phyloP scores from a whole-genome alignment of 345 rosid species.

The Luvunga scandens region DNA sequence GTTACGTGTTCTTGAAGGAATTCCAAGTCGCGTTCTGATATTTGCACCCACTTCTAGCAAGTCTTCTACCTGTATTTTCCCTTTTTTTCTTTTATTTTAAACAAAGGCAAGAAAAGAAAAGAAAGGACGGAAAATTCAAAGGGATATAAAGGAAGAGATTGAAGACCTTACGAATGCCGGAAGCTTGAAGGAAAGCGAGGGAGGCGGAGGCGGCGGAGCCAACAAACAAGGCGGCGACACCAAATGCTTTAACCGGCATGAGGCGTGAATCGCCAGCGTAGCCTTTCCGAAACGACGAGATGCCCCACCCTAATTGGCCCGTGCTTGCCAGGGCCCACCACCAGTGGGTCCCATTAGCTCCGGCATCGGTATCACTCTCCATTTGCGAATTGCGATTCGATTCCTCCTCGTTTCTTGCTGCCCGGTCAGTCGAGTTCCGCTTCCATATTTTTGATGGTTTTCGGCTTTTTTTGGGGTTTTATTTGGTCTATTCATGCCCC shows the following conservation, averaged over 20 bases:
- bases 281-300: constrained; percentile 36
- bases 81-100: no score
- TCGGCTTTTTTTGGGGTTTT: background rate
- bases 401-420: no score
- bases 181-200: constrained; percentile 34
- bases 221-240: constrained; percentile 41
- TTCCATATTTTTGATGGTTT: background rate
- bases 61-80: constrained; percentile 39
- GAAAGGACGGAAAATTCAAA: background rate
- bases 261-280: constrained; percentile 22
- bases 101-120: no score
- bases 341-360: constrained; percentile 18
- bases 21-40: constrained; percentile 37
- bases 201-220: constrained; percentile 38
- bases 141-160: background rate
- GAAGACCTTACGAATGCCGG: constrained; percentile 38
- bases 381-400: background rate
- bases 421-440: background rate
- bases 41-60: constrained; percentile 40
- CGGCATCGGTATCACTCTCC: constrained; percentile 6
- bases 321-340: constrained; percentile 49
- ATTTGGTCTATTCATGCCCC: background rate
- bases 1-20: constrained; percentile 22
- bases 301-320: constrained; percentile 33
- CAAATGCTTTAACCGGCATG: constrained; percentile 49